Conservation (phyloP, 495 filamentous ascomycete genomes). For the Acidiella bohemica region DNA sequence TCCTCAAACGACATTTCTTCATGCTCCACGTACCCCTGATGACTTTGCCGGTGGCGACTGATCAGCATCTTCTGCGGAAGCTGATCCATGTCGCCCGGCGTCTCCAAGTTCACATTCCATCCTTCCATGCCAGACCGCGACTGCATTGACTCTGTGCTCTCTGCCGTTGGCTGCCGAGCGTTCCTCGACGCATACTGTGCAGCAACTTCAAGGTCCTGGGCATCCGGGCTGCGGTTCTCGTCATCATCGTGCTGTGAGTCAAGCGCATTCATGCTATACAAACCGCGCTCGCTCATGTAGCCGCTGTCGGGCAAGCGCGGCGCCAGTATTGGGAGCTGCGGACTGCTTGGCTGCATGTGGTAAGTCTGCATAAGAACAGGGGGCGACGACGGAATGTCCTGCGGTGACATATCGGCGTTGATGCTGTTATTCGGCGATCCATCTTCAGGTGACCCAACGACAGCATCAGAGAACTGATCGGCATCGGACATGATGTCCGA, state of each 20-base stretch:
- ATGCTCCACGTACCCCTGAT: conserved; percentile 15
- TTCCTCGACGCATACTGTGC: conserved; percentile 16
- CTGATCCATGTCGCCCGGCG: conserved; percentile 11
- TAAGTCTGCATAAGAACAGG: conserved; percentile 48
- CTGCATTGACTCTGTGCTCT: background rate
- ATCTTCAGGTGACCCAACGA: conserved; percentile 41
- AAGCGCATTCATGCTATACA: conserved; percentile 26
- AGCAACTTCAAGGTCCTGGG: conserved; percentile 23
- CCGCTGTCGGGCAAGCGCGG: conserved; percentile 45
- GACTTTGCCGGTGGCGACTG: background rate
- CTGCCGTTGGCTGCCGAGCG: conserved; percentile 2
- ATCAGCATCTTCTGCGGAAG: conserved; percentile 12
- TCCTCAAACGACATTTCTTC: background rate
- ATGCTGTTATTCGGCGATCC: conserved; percentile 28
- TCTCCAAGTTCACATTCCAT: conserved; percentile 4
- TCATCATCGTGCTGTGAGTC: conserved; percentile 44
- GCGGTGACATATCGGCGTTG: conserved; percentile 42
- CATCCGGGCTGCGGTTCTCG: conserved; percentile 28
- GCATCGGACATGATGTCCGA: conserved; percentile 16
- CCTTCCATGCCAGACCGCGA: background rate
- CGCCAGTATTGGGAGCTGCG: conserved; percentile 52
- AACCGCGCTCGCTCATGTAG: conserved; percentile 60
- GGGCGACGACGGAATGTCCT: conserved; percentile 64
- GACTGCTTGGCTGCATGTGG: conserved; percentile 50
- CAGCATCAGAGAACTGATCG: conserved; percentile 36